These are phyloP conservation scores for Ceratobasidium sp. DNA, from an alignment of 1,284 basidiomycete genomes.

Conservation along the genomic window DNA sequence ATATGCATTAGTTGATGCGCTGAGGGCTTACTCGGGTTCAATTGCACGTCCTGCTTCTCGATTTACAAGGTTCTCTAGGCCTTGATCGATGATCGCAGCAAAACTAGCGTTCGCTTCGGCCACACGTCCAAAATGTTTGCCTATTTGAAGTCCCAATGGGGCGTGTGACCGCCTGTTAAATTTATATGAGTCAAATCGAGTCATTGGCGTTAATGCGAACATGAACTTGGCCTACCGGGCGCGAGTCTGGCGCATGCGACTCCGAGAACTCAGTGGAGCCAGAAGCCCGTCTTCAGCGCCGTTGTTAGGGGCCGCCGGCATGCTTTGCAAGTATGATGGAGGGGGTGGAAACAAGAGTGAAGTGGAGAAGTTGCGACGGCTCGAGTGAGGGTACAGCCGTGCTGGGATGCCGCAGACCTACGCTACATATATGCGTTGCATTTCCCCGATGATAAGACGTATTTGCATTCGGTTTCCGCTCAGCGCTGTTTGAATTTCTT, in stretches of 20 bases:
- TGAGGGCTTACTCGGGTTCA: not conserved
- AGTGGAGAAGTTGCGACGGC: not conserved
- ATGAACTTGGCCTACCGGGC: slow-evolving; percentile 15
- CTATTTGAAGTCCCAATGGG: not conserved
- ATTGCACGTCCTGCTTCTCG: not conserved
- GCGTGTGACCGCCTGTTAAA: not conserved
- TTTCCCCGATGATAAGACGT: too few species aligned
- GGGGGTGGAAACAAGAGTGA: not conserved
- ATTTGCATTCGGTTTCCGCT: too few species aligned
- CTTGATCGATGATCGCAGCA: not conserved
- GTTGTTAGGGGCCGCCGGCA: not conserved
- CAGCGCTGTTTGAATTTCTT: too few species aligned
- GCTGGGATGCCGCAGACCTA: too few species aligned
- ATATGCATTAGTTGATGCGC: not conserved
- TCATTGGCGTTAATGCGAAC: too few species aligned
- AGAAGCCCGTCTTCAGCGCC: not conserved
- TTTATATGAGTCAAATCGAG: not conserved
- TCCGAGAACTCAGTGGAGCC: not conserved
- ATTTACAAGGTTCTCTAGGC: not conserved
- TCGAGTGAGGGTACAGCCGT: too few species aligned
- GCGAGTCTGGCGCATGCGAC: slow-evolving; percentile 5
- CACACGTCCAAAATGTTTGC: slow-evolving; percentile 10
- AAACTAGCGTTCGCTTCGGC: slow-evolving; percentile 3
- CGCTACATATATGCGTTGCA: too few species aligned
- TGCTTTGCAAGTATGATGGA: not conserved